Evolutionary conservation across 495 filamentous ascomycete species (phyloP).

Genomic region (Xeromyces bisporus): DNA sequence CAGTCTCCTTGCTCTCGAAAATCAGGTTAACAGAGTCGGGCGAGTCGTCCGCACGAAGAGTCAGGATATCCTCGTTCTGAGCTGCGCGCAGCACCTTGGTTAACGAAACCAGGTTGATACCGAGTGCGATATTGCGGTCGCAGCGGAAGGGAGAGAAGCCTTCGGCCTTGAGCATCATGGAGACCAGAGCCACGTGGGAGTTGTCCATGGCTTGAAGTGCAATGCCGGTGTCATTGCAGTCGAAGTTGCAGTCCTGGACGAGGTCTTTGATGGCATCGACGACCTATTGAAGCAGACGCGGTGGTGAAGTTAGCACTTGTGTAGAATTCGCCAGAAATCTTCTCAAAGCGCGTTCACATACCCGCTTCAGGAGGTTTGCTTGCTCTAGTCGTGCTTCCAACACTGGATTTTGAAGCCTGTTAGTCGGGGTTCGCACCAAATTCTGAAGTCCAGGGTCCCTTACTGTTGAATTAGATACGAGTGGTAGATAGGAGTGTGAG

Average conservation of each 20-base stretch:
- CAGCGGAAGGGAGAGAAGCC: conserved; percentile 94
- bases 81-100: conserved; percentile 94
- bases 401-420: conserved; percentile 44
- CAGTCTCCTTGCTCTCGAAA: conserved; percentile 81
- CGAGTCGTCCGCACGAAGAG: conserved; percentile 91
- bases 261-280: conserved; percentile 99
- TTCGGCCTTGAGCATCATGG: conserved; percentile 94
- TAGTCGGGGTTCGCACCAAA: conserved; percentile 1
- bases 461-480: conserved; percentile 16
- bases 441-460: conserved; percentile 4
- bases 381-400: conserved; percentile 94
- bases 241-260: conserved; percentile 99
- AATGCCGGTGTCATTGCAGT: conserved; percentile 99
- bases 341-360: conserved; percentile 21
- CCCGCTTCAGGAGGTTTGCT: conserved; percentile 90
- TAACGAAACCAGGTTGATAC: conserved; percentile 88
- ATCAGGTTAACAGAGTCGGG: conserved; percentile 89
- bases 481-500: conserved; percentile 1
- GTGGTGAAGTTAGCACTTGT: conserved; percentile 6
- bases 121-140: conserved; percentile 96
- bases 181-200: conserved; percentile 96
- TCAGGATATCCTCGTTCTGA: conserved; percentile 88
- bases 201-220: conserved; percentile 99
- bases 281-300: conserved; percentile 39
- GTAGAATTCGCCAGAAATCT: too few species aligned